Percentiles rank a stretch among this genome's conserved stretches.
Conservation (phyloP, 2,329 filamentous ascomycete genomes). For the Hypoxylon sp. region DNA sequence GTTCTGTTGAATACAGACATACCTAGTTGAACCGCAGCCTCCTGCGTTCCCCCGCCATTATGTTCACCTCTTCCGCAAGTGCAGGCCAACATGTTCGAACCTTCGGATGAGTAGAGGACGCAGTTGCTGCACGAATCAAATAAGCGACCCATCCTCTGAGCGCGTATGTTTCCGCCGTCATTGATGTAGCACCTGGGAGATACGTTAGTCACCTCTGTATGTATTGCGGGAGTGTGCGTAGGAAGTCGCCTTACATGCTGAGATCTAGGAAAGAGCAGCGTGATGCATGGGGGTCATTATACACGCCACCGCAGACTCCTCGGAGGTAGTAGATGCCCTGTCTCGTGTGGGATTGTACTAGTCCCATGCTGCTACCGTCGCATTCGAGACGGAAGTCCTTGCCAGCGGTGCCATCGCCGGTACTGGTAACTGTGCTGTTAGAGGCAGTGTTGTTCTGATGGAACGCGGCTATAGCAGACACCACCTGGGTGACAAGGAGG, state of each 20-base stretch:
- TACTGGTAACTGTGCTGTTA: neutral
- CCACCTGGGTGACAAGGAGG: conserved; percentile 2
- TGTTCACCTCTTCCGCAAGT: conserved; percentile 4
- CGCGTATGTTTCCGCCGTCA: conserved; percentile 17
- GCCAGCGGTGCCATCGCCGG: neutral
- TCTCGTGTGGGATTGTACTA: conserved; percentile 15
- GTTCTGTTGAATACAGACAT: neutral
- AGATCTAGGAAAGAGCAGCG: conserved; percentile 38
- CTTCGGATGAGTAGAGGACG: neutral
- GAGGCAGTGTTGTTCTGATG: neutral
- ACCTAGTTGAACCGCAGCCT: conserved; percentile 18
- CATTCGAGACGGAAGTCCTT: conserved; percentile 28
- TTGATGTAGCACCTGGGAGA: conserved; percentile 31
- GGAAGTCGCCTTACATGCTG: conserved; percentile 21
- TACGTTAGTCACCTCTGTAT: neutral
- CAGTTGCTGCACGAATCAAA: conserved; percentile 14
- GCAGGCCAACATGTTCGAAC: conserved; percentile 15
- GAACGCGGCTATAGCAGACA: neutral
- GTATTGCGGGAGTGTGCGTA: neutral
- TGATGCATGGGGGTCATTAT: neutral
- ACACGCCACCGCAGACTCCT: conserved; percentile 22
- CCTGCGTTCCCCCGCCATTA: conserved; percentile 10
- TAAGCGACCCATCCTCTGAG: conserved; percentile 21
- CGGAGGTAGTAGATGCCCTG: conserved; percentile 26
- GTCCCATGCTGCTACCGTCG: conserved; percentile 8